A percentile compares a stretch with the other conserved stretches of the same genome.
These are phyloP conservation scores for Metarhizium rileyi DNA, from an alignment of 2,329 filamentous ascomycete genomes.

Conservation along the genomic window DNA sequence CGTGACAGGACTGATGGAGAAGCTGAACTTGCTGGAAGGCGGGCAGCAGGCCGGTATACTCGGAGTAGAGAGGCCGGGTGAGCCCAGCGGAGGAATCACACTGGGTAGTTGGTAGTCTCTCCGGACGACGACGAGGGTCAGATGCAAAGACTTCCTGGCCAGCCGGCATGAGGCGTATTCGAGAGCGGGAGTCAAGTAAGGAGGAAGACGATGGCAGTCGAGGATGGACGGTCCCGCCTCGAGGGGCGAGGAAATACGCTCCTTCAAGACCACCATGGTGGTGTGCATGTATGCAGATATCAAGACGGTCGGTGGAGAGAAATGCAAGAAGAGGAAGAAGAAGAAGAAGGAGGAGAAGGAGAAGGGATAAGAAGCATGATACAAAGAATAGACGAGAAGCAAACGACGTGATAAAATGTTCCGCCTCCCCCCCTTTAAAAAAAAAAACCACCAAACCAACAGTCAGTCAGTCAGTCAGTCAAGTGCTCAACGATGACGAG, in stretches of 20 bases:
- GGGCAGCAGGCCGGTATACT: constrained; percentile 20
- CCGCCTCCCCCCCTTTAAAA: no score
- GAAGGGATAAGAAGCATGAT: no score
- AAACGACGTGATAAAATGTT: no score
- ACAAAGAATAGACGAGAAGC: neutral
- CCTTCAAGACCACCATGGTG: constrained; percentile 45
- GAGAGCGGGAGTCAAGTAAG: constrained; percentile 43
- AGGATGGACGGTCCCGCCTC: constrained; percentile 53
- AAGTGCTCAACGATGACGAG: no score
- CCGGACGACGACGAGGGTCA: constrained; percentile 48
- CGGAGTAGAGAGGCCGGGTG: constrained; percentile 7
- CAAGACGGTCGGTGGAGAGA: neutral
- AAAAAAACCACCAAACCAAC: no score
- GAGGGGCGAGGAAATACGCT: constrained; percentile 51
- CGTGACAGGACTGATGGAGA: constrained; percentile 19
- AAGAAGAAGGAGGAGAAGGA: neutral
- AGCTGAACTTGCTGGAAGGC: constrained; percentile 10
- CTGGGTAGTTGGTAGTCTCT: constrained; percentile 46
- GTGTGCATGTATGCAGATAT: neutral
- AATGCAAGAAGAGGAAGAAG: neutral
- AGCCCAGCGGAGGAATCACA: constrained; percentile 13
- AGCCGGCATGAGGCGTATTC: constrained; percentile 49
- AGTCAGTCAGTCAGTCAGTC: no score
- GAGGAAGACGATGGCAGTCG: constrained; percentile 46
- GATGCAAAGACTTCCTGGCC: constrained; percentile 42